phyloP scores from a whole-genome alignment of 805 yeast genomes.

The Lachancea dasiensis region DNA sequence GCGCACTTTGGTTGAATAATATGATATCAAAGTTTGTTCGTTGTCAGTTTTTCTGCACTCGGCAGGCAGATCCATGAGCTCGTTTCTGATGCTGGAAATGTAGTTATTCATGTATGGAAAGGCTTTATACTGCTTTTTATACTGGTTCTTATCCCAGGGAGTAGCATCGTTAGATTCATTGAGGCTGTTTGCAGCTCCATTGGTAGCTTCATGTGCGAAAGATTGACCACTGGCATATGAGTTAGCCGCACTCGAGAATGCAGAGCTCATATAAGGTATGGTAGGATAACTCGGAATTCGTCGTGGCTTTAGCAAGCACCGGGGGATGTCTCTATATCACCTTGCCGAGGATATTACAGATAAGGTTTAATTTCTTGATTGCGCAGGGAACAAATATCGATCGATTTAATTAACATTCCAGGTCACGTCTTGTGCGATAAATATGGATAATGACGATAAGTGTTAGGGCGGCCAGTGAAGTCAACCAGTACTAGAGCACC shows the following conservation, averaged over 20 bases:
- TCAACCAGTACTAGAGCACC: too few relatives aligned
- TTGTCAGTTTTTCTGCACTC: slow-evolving; percentile 9
- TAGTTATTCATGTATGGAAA: slow-evolving; percentile 5
- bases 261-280: not conserved
- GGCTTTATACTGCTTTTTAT: not conserved
- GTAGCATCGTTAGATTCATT: not conserved
- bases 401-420: too few relatives aligned
- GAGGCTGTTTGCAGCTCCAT: not conserved
- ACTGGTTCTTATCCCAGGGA: not conserved
- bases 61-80: slow-evolving; percentile 3
- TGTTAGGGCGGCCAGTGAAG: too few relatives aligned
- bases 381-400: too few relatives aligned
- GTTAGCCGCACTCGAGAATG: not conserved
- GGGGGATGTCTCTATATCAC: too few relatives aligned
- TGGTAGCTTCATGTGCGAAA: not conserved
- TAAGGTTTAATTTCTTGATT: too few relatives aligned
- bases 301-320: too few relatives aligned
- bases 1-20: slow-evolving; percentile 8
- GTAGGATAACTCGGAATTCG: not conserved
- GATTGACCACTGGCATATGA: slow-evolving; percentile 4
- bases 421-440: too few relatives aligned
- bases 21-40: slow-evolving; percentile 5
- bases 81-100: slow-evolving; percentile 5
- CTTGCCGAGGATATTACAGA: too few relatives aligned
- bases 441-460: too few relatives aligned